Evolutionary conservation across 106 monocot genomes (phyloP), one percentile per base, ranked within the genome.

Genomic region (Dendrobium nobile): DNA sequence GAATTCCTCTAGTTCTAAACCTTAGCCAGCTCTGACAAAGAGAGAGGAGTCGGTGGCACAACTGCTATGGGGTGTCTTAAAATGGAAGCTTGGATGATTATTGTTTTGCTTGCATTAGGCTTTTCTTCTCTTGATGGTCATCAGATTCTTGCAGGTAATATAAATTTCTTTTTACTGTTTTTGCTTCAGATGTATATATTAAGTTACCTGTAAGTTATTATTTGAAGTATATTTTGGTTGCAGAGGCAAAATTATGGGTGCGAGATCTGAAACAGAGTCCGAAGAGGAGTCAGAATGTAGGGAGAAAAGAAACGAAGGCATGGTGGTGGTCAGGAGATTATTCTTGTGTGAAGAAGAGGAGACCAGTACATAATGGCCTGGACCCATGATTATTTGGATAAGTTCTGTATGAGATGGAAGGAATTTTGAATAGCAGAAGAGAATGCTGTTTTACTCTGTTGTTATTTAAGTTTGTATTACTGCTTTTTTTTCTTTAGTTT

Each of bases 301-400:
- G 73, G 2, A 22, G 59, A 78, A 78, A 75, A 73, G 54, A 72
- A 70, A 59, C 28, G 80, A 78, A 22, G 70, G 72, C 24, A 24
- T 64, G 84, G 84, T 87, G 80, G 84, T 81, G 72, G 84, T 61
- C 72, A 7, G 61, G 40, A 55, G 87, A 87, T 45, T 87, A 87
- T 17, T 73, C 87, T 5, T 18, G 41, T 0, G 87, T 73, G 18
- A 73, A 81, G 48, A 77, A 54, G 41, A 72, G 81, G 28, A 59
- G 68, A 41, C 87, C 81, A 4, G 74, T 78, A 24, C 80, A 87
- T 65, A 87, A 87, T 68, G 67, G 84, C 6, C 73, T 87, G 20
- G 56, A 81, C 67, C 87, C 87, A 43, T 87, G 81, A 81, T 64
- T 17, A 11, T 54, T 26, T 26, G 24, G 26, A n/a, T n/a, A 64